A percentile compares a stretch with the other conserved stretches of the same genome.
These are phyloP conservation scores for Helianthus annuus DNA, from an alignment of 129 eudicot genomes.

Conservation along the genomic window DNA sequence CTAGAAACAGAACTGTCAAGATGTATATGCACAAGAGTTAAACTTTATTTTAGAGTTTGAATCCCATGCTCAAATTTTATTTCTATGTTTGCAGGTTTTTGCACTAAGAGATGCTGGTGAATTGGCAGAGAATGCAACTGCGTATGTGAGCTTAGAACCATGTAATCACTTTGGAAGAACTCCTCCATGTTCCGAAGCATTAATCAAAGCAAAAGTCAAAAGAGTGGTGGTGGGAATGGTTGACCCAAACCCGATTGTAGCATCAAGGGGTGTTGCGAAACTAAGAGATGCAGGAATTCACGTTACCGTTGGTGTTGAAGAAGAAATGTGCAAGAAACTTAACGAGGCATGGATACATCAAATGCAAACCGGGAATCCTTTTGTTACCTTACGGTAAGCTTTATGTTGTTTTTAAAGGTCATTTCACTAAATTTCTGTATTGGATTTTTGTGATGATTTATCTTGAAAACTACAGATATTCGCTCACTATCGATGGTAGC, in stretches of 20 bases:
- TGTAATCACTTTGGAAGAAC: constrained; percentile 96
- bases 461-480: constrained; percentile 58
- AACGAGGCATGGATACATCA: constrained; percentile 86
- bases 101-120: constrained; percentile 95
- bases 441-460: neutral
- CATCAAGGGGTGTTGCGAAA: constrained; percentile 73
- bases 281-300: constrained; percentile 77
- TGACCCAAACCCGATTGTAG: constrained; percentile 96
- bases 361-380: constrained; percentile 81
- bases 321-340: constrained; percentile 81
- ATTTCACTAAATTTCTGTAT: neutral
- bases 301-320: constrained; percentile 84
- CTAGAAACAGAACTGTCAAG: neutral
- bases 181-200: constrained; percentile 96
- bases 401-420: constrained; percentile 2
- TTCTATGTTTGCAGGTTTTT: constrained; percentile 60
- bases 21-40: constrained; percentile 11
- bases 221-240: constrained; percentile 96
- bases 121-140: constrained; percentile 83
- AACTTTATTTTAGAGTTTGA: constrained; percentile 16
- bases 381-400: constrained; percentile 74
- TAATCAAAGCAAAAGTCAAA: constrained; percentile 81
- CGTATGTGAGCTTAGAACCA: constrained; percentile 95
- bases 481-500: constrained; percentile 65
- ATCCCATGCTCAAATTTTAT: neutral